Evolutionary conservation across 164 flowering plant species (phyloP).

Genomic region (Akebia trifoliata): DNA sequence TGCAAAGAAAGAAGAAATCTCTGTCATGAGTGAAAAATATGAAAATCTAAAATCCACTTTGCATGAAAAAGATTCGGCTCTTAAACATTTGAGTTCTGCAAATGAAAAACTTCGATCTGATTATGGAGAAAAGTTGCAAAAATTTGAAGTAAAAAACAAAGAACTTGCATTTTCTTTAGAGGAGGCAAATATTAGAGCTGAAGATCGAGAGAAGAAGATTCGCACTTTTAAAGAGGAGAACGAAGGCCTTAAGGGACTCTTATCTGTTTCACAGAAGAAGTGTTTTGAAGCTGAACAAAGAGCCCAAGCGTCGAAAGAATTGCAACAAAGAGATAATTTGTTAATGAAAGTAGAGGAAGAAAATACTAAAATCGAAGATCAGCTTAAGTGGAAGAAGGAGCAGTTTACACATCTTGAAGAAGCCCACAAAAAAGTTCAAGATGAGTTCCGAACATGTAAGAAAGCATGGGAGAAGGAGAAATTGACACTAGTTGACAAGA

Average conservation of each 20-base stretch:
- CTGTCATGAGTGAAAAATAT: slow-evolving; percentile 19
- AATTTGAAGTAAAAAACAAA: slow-evolving; percentile 38
- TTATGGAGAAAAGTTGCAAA: slow-evolving; percentile 28
- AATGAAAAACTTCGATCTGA: slow-evolving; percentile 37
- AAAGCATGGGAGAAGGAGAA: slow-evolving; percentile 55
- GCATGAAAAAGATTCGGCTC: slow-evolving; percentile 35
- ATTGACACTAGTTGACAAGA: slow-evolving; percentile 33
- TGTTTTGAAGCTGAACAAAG: slow-evolving; percentile 36
- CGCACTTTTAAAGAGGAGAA: slow-evolving; percentile 28
- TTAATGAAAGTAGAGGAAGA: slow-evolving; percentile 38
- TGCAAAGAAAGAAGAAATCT: slow-evolving; percentile 35
- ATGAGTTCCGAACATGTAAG: slow-evolving; percentile 32
- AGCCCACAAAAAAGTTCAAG: slow-evolving; percentile 43
- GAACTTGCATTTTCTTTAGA: slow-evolving; percentile 40
- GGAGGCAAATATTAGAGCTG: slow-evolving; percentile 30
- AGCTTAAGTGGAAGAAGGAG: slow-evolving; percentile 69
- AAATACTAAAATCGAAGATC: slow-evolving; percentile 29
- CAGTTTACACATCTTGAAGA: slow-evolving; percentile 62
- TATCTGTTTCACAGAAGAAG: slow-evolving; percentile 35
- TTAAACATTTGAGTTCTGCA: slow-evolving; percentile 30
- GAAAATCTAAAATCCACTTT: slow-evolving; percentile 33
- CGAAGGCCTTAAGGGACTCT: slow-evolving; percentile 33
- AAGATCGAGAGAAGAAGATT: slow-evolving; percentile 33
- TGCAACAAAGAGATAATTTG: slow-evolving; percentile 36
- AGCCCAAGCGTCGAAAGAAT: slow-evolving; percentile 28